Evolutionary conservation across 108 stramenopile genomes (phyloP).

Genomic region (Cyclostephanos tholiformis): DNA sequence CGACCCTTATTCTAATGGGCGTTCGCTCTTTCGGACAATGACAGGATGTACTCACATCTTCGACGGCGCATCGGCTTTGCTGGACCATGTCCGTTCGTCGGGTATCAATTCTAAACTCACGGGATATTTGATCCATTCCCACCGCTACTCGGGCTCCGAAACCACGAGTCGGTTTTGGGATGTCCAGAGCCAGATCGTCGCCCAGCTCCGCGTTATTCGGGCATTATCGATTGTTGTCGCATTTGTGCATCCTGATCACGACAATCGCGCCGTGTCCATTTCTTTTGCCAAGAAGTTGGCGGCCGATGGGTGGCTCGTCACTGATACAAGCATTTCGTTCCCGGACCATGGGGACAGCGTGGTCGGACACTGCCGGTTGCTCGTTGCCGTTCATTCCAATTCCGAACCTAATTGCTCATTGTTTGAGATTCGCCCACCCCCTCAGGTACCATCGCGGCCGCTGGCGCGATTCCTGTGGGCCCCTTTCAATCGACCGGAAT

Average conservation of each 20-base stretch:
- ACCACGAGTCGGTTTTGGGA: not conserved
- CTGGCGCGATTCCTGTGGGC: not conserved
- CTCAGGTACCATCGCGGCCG: not conserved
- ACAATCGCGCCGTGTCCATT: not conserved
- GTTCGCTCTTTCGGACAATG: not conserved
- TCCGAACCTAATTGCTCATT: not conserved
- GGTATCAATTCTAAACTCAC: not conserved
- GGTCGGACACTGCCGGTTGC: not conserved
- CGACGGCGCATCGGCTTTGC: not conserved
- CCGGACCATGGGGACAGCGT: no score
- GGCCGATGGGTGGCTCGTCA: not conserved
- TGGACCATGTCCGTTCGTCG: not conserved
- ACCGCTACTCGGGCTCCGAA: not conserved
- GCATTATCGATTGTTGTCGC: not conserved
- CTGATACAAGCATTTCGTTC: not conserved
- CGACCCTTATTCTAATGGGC: not conserved
- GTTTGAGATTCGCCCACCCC: not conserved
- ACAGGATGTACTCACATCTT: not conserved
- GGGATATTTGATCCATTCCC: not conserved
- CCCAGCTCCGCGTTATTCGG: not conserved
- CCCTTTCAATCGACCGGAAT: not conserved
- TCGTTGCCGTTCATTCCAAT: not conserved
- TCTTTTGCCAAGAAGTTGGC: not conserved
- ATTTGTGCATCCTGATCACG: not conserved
- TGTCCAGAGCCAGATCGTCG: not conserved